phyloP scores from a whole-genome alignment of 768 basidiomycete genomes.

The Thelephora ganbajun region DNA sequence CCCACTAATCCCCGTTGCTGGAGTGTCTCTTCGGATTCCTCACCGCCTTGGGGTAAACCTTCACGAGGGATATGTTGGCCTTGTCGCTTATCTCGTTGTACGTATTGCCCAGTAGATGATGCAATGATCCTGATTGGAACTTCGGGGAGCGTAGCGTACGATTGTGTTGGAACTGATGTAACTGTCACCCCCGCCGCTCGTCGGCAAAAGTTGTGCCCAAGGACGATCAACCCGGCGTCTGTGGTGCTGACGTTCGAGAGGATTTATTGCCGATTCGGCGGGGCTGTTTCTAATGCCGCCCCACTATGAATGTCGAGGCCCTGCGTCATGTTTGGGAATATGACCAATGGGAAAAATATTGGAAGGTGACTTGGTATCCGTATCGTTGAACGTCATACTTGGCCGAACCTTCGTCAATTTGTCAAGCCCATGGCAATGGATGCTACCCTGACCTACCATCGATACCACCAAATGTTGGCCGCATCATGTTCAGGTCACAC shows the following conservation, averaged over 20 bases:
- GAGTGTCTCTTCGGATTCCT: too few relatives aligned
- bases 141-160: too few relatives aligned
- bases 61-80: too few relatives aligned
- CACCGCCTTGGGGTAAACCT: too few relatives aligned
- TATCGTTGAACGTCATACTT: constrained; percentile 55
- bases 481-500: too few relatives aligned
- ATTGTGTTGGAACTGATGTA: too few relatives aligned
- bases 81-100: too few relatives aligned
- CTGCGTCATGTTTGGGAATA: constrained; percentile 20
- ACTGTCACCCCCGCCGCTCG: constrained; percentile 76
- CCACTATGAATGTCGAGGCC: constrained; percentile 76
- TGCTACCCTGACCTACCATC: constrained; percentile 79
- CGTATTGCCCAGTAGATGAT: too few relatives aligned
- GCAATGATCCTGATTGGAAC: too few relatives aligned
- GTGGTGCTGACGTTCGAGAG: constrained; percentile 43
- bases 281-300: constrained; percentile 37
- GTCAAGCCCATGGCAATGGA: constrained; percentile 67
- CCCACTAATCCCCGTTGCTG: too few relatives aligned
- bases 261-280: constrained; percentile 64
- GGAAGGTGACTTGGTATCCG: constrained; percentile 29
- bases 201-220: constrained; percentile 80
- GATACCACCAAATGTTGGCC: too few relatives aligned
- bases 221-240: constrained; percentile 72
- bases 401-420: constrained; percentile 72
- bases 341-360: not conserved